Evolutionary conservation across 768 basidiomycete species (phyloP), one percentile per base, ranked within the genome.

Genomic region (Mycena metata): DNA sequence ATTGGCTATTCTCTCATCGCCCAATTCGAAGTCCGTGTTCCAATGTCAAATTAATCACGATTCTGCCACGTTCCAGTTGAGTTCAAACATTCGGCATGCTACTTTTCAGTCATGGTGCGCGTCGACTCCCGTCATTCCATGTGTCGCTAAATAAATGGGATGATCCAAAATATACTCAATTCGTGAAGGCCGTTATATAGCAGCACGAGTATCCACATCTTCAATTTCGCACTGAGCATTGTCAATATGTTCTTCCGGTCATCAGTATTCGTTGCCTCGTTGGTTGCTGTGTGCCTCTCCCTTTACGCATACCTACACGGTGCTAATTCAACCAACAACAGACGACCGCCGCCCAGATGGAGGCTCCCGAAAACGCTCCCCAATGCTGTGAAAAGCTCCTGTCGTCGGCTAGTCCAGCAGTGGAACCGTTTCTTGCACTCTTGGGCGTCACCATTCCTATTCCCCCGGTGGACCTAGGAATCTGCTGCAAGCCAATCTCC

Each of bases 381-480:
- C 46, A 59, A 19, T 59, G 57, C 57, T 59, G 57, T 26, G 57
- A 59, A 33, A 59, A 59, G 42, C 43, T 59, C 43, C n/a, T 59
- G 43, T 59, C 45, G 30, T 46, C 57, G 26, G 30, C 24, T 59
- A 59, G 57, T 46, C 57, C 57, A 45, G 59, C 59, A 11, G 59
- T 60, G 35, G 46, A 19, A 49, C 59, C 59, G 47, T 49, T 60
- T 21, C 47, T 60, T n/a, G 59, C 30, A 49, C 46, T 60, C 8
- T 24, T 60, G 59, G 59, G 59, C 35, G 46, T 60, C 46, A 49
- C 46, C 36, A 60, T 60, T 39, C 59, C 59, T 47, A 49, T 23
- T 49, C 46, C 59, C 15, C 57, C 57, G 33, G 59, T 49, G 16
- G 35, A 60, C 47, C 46, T 60, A 39, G 59, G 59, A 49, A 24